Percentiles rank a stretch among this genome's conserved stretches.
These are phyloP conservation scores for Pterula multifida DNA, from an alignment of 1,284 basidiomycete genomes.

Conservation along the genomic window DNA sequence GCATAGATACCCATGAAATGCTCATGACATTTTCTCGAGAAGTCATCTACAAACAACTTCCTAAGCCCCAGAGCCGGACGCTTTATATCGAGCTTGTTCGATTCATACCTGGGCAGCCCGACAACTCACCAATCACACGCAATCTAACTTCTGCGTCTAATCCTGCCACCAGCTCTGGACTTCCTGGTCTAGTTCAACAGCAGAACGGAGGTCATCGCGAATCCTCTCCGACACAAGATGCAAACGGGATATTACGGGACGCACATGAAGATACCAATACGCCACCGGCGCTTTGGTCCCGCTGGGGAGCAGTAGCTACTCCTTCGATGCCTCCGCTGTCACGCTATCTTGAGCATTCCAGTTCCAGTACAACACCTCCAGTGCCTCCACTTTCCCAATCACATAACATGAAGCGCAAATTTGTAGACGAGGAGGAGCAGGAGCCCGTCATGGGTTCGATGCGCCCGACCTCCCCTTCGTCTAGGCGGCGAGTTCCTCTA, in stretches of 20 bases:
- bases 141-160: neutral
- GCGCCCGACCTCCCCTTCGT: neutral
- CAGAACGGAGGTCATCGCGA: neutral
- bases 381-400: neutral
- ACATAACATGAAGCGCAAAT: neutral
- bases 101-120: constrained; percentile 32
- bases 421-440: neutral
- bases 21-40: constrained; percentile 61
- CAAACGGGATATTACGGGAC: too few relatives aligned
- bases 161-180: neutral
- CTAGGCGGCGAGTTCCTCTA: neutral
- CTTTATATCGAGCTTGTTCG: constrained; percentile 64
- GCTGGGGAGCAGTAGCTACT: neutral
- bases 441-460: neutral
- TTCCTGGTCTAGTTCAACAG: neutral
- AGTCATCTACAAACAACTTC: constrained; percentile 53
- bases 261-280: too few relatives aligned
- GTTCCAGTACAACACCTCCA: neutral
- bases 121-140: neutral
- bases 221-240: neutral
- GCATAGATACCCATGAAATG: constrained; percentile 62
- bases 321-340: neutral
- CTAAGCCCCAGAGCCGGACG: constrained; percentile 49
- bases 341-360: neutral
- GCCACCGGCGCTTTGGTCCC: too few relatives aligned